Evolutionary conservation across 192 early-diverging fungal genomes (phyloP), one percentile per base, ranked within the genome.

Genomic region (Rhizophagus clarus): DNA sequence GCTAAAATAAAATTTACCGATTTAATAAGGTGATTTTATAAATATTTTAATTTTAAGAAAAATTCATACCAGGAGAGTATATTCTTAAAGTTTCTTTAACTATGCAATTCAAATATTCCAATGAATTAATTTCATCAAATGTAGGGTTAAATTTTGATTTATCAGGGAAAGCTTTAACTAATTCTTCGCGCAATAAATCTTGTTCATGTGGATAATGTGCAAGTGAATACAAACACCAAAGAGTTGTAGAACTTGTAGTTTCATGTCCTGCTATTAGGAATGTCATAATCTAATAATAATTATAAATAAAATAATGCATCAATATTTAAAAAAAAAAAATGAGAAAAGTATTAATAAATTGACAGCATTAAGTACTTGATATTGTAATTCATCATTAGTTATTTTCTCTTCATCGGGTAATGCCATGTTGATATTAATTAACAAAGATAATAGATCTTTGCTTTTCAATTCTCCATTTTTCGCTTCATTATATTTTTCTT

Each of bases 141-240:
- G 76, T 76, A 2, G 86, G 79, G 11, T 81, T 76, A 22, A 60
- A 66, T 34, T 84, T 81, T 4, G 67, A 62, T 15, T 15, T 51
- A 3, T 77, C 32, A 10, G 82, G 79, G 20, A 84, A 85, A 0
- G 85, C 79, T 17, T 83, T n/a, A 62, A 83, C 51, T 49, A 91
- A 69, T 83, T 91, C 90, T 47, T 85, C 76, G 22, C 88, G 81
- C 1, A 91, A 81, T 2, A 73, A 77, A 11, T 79, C 82, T 40
- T 91, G 89, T 10, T 85, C 61, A 1, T 83, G 75, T 11, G 72
- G 88, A 45, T 90, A 22, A 28, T 82, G 77, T 32, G 90, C 86
- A 37, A 91, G 81, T 34, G 87, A 72, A 74, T 86, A 80, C 42
- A 91, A 82, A 71, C 84, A 82, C 89, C 90, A 91, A 11, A 81